Conservation (phyloP, 225 moss, liverwort and hornwort genomes). For the Antitrichia curtipendula region DNA sequence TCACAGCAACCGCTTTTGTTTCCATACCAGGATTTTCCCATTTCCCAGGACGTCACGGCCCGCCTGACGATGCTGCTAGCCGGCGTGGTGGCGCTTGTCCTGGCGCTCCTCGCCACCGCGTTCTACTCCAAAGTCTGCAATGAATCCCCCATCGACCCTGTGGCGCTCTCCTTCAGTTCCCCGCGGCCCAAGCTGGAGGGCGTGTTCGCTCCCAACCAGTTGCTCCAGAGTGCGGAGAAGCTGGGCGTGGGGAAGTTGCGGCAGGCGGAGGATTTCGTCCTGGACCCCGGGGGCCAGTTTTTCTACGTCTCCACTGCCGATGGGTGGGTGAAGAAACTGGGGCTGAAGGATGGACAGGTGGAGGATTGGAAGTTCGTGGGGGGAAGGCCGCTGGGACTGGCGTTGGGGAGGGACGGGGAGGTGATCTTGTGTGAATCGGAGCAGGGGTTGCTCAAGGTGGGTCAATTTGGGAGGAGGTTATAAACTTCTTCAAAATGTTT, state of each 20-base stretch:
- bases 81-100: background rate
- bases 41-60: background rate
- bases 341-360: constrained; percentile 21
- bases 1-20: background rate
- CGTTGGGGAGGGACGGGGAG: constrained; percentile 13
- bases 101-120: constrained; percentile 14
- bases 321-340: constrained; percentile 62
- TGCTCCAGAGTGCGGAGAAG: constrained; percentile 21
- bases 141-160: constrained; percentile 29
- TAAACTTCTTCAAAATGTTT: background rate
- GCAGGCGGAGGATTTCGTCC: constrained; percentile 35
- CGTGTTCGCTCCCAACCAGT: constrained; percentile 24
- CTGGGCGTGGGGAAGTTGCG: constrained; percentile 7
- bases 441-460: constrained; percentile 35
- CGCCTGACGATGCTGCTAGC: background rate
- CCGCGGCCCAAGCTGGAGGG: constrained; percentile 4
- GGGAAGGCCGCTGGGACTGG: constrained; percentile 33
- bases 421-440: background rate
- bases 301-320: constrained; percentile 23
- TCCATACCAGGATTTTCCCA: background rate
- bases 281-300: constrained; percentile 11
- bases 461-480: background rate
- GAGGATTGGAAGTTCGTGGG: constrained; percentile 44
- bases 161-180: constrained; percentile 6
- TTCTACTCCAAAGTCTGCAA: background rate